Evolutionary conservation across 257 asterid genomes (phyloP).

Genomic region (Misopates orontium): DNA sequence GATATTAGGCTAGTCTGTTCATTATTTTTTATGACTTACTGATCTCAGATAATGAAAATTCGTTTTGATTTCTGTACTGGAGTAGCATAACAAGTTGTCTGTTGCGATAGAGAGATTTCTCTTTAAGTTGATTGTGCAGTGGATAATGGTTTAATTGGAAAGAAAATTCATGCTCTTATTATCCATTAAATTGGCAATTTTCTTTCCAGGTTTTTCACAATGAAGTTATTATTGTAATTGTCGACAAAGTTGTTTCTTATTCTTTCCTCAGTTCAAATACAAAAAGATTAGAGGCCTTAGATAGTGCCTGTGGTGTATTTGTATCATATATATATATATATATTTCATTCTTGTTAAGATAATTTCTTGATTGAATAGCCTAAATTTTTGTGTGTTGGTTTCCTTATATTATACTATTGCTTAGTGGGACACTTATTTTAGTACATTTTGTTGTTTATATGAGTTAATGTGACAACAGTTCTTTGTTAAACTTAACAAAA

Average conservation of each 20-base stretch:
- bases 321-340: too few species aligned
- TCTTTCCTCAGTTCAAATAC: too few species aligned
- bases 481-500: background rate
- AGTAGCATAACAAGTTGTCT: constrained; percentile 1
- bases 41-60: constrained; percentile 15
- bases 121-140: background rate
- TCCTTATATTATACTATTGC: background rate
- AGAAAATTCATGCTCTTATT: background rate
- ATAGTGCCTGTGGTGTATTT: too few species aligned
- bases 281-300: too few species aligned
- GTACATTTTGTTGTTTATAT: constrained; percentile 11
- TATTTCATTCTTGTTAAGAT: too few species aligned
- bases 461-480: constrained; percentile 3
- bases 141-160: background rate
- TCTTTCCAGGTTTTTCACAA: constrained; percentile 4
- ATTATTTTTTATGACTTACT: too few species aligned
- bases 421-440: background rate
- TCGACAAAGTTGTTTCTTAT: too few species aligned
- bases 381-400: too few species aligned
- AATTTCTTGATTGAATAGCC: too few species aligned
- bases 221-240: background rate
- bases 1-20: constrained; percentile 15
- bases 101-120: background rate
- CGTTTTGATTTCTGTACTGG: constrained; percentile 3
- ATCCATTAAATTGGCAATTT: constrained; percentile 1